These are phyloP conservation scores for Bauhinia variegata DNA, from an alignment of 306 rosid genomes.

Conservation along the genomic window DNA sequence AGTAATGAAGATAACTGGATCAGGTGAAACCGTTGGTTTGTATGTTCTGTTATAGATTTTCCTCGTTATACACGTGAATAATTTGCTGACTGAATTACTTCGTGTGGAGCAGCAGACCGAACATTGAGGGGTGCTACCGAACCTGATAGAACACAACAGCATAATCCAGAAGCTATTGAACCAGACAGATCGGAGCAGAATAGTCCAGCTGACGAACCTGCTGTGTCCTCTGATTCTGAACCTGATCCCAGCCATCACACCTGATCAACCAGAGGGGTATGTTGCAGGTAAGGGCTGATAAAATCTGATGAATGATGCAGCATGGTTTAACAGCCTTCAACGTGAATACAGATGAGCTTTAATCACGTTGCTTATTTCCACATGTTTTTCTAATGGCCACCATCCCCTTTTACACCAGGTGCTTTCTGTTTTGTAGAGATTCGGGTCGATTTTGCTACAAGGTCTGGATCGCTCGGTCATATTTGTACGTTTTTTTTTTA, in stretches of 20 bases:
- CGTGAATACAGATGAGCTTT: no score
- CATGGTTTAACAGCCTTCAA: conserved; percentile 5
- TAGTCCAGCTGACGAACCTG: conserved; percentile 52
- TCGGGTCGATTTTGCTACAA: no score
- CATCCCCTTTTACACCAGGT: neutral
- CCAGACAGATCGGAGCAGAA: conserved; percentile 36
- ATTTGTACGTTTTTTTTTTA: no score
- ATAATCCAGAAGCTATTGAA: conserved; percentile 26
- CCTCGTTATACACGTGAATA: conserved; percentile 1
- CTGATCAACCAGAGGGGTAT: conserved; percentile 21
- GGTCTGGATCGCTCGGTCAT: no score
- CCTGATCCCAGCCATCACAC: conserved; percentile 40
- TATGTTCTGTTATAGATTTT: neutral
- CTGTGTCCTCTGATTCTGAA: conserved; percentile 37
- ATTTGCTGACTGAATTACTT: conserved; percentile 14
- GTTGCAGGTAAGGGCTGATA: neutral
- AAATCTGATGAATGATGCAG: conserved; percentile 4
- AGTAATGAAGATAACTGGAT: conserved; percentile 52
- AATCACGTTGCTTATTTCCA: neutral
- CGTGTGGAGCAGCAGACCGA: conserved; percentile 42
- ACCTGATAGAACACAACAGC: no score
- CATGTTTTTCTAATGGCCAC: neutral
- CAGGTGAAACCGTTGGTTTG: conserved; percentile 57
- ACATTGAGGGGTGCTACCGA: no score
- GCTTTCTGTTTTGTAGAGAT: neutral